Percentiles rank a stretch among this genome's conserved stretches.
Conservation (phyloP, 2,329 filamentous ascomycete species). For the Erysiphe pulchra region DNA sequence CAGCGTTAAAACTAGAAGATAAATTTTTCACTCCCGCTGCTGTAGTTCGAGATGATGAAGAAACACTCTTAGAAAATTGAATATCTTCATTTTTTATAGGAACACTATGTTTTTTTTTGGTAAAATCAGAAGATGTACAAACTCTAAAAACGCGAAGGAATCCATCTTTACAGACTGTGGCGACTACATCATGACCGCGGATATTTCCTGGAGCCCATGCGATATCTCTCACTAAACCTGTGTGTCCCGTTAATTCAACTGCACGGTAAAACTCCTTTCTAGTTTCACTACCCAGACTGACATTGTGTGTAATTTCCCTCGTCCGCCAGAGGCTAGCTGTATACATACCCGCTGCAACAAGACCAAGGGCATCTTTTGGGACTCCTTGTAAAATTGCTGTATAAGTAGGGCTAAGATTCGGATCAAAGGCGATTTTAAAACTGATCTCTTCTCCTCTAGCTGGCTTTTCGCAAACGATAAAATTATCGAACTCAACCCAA, state of each 20-base stretch:
- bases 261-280: slow-evolving; percentile 66
- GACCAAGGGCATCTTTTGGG: slow-evolving; percentile 46
- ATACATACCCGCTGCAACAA: slow-evolving; percentile 73
- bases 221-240: slow-evolving; percentile 59
- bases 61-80: slow-evolving; percentile 7
- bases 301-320: slow-evolving; percentile 23
- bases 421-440: slow-evolving; percentile 71
- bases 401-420: slow-evolving; percentile 60
- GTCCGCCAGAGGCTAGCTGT: slow-evolving; percentile 65
- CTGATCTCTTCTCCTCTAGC: slow-evolving; percentile 62
- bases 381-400: slow-evolving; percentile 58
- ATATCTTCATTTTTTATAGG: slow-evolving; percentile 7
- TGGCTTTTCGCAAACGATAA: slow-evolving; percentile 45
- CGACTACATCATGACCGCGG: slow-evolving; percentile 69
- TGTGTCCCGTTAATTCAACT: slow-evolving; percentile 46
- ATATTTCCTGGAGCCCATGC: slow-evolving; percentile 86
- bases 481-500: slow-evolving; percentile 51
- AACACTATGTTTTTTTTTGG: slow-evolving; percentile 16
- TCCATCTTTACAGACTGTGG: slow-evolving; percentile 82
- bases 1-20: slow-evolving; percentile 26
- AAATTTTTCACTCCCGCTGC: slow-evolving; percentile 10
- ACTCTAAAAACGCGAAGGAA: slow-evolving; percentile 71
- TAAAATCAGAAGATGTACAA: slow-evolving; percentile 29
- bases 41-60: slow-evolving; percentile 3
- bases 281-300: slow-evolving; percentile 27